Percentiles rank a stretch among this genome's conserved stretches.
These are phyloP conservation scores for Agaricus bisporus DNA, from an alignment of 768 basidiomycete species.

Conservation along the genomic window DNA sequence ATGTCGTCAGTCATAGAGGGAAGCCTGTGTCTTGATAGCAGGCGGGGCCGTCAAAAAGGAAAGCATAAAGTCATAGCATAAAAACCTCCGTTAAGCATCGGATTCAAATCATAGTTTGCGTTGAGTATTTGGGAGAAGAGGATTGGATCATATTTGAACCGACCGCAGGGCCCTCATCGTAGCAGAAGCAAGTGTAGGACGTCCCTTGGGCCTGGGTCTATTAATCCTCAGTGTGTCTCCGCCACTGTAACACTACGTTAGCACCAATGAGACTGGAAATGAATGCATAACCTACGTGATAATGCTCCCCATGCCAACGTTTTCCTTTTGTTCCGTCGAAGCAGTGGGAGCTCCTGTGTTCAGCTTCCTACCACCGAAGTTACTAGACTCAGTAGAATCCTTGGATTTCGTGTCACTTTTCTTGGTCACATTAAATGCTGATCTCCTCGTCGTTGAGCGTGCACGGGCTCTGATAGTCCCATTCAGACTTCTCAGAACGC, in stretches of 20 bases:
- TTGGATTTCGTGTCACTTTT: constrained; percentile 39
- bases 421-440: constrained; percentile 59
- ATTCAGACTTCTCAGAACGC: constrained; percentile 29
- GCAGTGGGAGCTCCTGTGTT: background rate
- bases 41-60: background rate
- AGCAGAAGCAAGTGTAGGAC: constrained; percentile 37
- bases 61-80: constrained; percentile 8
- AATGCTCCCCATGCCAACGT: constrained; percentile 33
- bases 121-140: background rate
- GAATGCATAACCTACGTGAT: constrained; percentile 46
- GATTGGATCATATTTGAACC: constrained; percentile 25
- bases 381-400: constrained; percentile 16
- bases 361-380: background rate
- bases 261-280: background rate
- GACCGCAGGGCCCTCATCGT: constrained; percentile 18
- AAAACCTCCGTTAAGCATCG: background rate
- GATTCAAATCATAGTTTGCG: background rate
- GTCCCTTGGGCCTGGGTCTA: constrained; percentile 45
- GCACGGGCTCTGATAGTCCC: constrained; percentile 43
- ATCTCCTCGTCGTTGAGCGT: constrained; percentile 49
- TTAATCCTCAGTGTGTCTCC: constrained; percentile 41
- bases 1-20: background rate
- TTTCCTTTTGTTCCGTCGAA: constrained; percentile 53
- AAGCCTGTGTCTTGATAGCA: background rate
- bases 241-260: constrained; percentile 26